Percentiles rank a stretch among this genome's conserved stretches.
phyloP scores from a whole-genome alignment of 2,329 filamentous ascomycete species.

The Spiromastix sp. region DNA sequence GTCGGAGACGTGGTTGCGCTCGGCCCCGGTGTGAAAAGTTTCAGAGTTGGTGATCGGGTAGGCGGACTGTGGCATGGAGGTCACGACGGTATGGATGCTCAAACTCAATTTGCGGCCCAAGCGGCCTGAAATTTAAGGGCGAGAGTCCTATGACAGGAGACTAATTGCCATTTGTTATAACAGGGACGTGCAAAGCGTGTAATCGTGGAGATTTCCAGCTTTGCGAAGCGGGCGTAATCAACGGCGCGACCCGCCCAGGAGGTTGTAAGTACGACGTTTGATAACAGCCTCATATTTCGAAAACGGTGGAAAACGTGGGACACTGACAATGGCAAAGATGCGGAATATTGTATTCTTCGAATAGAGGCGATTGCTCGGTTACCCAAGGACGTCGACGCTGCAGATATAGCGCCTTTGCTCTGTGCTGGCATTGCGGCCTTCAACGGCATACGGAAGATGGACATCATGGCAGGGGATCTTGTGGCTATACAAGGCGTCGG shows the following conservation, averaged over 20 bases:
- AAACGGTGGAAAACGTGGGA: no score
- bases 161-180: no score
- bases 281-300: no score
- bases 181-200: slow-evolving; percentile 54
- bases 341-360: slow-evolving; percentile 27
- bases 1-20: slow-evolving; percentile 57
- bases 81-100: slow-evolving; percentile 20
- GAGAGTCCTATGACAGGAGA: no score
- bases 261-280: slow-evolving; percentile 43
- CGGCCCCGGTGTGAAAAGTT: slow-evolving; percentile 41
- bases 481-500: slow-evolving; percentile 45
- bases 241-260: slow-evolving; percentile 56
- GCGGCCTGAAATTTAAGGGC: no score
- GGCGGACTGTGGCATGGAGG: slow-evolving; percentile 61
- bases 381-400: slow-evolving; percentile 36
- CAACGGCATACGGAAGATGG: slow-evolving; percentile 39
- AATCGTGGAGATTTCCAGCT: slow-evolving; percentile 55
- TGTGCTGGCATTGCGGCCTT: slow-evolving; percentile 44
- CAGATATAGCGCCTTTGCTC: slow-evolving; percentile 36
- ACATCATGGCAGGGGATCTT: slow-evolving; percentile 32
- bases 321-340: slow-evolving; percentile 14
- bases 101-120: no score
- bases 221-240: slow-evolving; percentile 54
- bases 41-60: slow-evolving; percentile 55
- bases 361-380: slow-evolving; percentile 35